Evolutionary conservation across 2,329 filamentous ascomycete genomes (phyloP).

Genomic region (Neodidymelliopsis sp.): DNA sequence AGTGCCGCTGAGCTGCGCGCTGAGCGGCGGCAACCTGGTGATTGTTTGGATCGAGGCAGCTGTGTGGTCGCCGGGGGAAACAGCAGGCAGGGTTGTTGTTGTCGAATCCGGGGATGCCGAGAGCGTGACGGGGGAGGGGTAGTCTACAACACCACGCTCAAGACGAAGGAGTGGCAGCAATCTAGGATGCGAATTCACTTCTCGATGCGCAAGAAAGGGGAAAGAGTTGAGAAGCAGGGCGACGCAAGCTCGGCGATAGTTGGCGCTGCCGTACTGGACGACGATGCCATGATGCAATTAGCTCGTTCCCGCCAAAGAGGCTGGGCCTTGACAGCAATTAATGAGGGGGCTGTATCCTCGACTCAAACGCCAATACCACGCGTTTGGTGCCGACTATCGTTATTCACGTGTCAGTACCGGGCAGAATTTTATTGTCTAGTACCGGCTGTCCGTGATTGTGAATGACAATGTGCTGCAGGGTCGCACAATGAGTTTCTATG

Average conservation of each 20-base stretch:
- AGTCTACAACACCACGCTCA: conserved; percentile 19
- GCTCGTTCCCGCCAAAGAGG: conserved; percentile 29
- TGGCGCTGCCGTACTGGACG: conserved; percentile 22
- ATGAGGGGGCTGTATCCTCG: conserved; percentile 30
- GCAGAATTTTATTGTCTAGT: no score
- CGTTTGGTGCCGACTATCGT: conserved; percentile 8
- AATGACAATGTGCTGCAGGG: no score
- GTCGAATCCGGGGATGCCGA: conserved; percentile 30
- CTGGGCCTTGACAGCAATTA: conserved; percentile 33
- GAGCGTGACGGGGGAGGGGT: conserved; percentile 30
- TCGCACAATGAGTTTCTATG: no score
- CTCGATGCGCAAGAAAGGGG: conserved; percentile 5
- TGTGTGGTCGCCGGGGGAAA: conserved; percentile 27
- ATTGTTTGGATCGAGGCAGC: conserved; percentile 18
- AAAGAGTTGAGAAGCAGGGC: conserved; percentile 16
- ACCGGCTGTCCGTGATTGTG: no score
- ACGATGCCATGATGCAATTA: conserved; percentile 43
- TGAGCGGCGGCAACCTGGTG: conserved; percentile 11
- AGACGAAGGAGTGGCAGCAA: conserved; percentile 8
- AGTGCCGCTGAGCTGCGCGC: conserved; percentile 19
- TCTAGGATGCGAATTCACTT: conserved; percentile 8
- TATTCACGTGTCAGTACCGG: no score
- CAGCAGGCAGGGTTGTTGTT: conserved; percentile 21
- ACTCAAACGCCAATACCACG: conserved; percentile 22
- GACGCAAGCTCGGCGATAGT: conserved; percentile 24